Percentiles rank a stretch among this genome's conserved stretches.
Conservation (phyloP, 2,329 filamentous ascomycete species). For the Curvularia spicifera region DNA sequence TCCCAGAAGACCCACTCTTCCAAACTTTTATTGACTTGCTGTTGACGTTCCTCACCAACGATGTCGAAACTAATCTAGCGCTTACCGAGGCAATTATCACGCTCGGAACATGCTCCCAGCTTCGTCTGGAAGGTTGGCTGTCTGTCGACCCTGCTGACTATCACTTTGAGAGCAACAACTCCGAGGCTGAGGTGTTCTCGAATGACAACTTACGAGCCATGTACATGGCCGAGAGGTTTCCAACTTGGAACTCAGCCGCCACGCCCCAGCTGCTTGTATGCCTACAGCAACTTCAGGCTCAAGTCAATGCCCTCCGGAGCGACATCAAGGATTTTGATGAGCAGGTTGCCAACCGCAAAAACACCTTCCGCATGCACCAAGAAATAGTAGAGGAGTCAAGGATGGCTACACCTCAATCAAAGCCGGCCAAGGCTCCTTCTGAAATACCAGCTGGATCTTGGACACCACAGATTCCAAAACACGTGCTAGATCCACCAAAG, state of each 20-base stretch:
- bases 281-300: conserved; percentile 50
- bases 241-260: conserved; percentile 45
- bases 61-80: conserved; percentile 87
- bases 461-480: conserved; percentile 48
- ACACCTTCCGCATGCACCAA: conserved; percentile 57
- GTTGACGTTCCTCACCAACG: conserved; percentile 84
- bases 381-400: conserved; percentile 52
- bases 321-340: conserved; percentile 57
- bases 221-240: conserved; percentile 46
- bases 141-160: conserved; percentile 68
- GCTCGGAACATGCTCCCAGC: conserved; percentile 81
- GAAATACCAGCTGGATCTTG: conserved; percentile 40
- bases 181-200: conserved; percentile 32
- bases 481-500: conserved; percentile 39
- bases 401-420: conserved; percentile 37
- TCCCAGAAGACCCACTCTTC: conserved; percentile 67
- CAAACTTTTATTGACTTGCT: conserved; percentile 65
- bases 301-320: conserved; percentile 53
- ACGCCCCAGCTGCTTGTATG: conserved; percentile 52
- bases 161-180: conserved; percentile 38
- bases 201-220: conserved; percentile 43
- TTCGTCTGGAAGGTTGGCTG: conserved; percentile 90
- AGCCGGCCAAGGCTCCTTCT: conserved; percentile 32
- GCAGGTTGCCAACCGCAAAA: conserved; percentile 57
- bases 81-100: conserved; percentile 84